Percentiles rank a stretch among this genome's conserved stretches.
phyloP scores from a whole-genome alignment of 2,329 filamentous ascomycete species.

The Colletotrichum acutatum region DNA sequence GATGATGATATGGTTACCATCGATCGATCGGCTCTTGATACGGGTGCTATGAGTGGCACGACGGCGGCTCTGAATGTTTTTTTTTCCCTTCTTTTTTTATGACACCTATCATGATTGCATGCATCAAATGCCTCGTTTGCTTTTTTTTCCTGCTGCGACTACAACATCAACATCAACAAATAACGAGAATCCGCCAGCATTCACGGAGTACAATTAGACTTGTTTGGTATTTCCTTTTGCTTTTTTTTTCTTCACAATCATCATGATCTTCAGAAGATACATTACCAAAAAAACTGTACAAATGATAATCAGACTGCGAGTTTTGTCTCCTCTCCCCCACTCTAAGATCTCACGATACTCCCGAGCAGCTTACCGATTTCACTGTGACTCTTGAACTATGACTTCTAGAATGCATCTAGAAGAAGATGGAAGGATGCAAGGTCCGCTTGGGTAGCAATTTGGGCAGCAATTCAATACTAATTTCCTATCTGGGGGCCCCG shows the following conservation, averaged over 20 bases:
- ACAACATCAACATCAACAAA: conserved; percentile 24
- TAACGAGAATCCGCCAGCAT: conserved; percentile 34
- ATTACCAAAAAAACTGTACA: conserved; percentile 11
- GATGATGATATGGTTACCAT: background rate
- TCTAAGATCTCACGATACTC: background rate
- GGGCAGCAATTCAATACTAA: conserved; percentile 27
- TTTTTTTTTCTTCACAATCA: background rate
- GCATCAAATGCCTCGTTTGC: conserved; percentile 7
- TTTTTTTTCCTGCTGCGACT: conserved; percentile 8
- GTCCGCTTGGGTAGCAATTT: conserved; percentile 24
- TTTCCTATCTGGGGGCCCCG: background rate
- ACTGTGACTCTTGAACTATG: background rate
- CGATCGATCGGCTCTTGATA: background rate
- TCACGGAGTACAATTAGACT: conserved; percentile 34
- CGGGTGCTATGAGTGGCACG: background rate
- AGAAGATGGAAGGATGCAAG: background rate
- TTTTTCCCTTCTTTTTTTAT: background rate
- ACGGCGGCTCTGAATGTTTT: background rate
- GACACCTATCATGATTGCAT: conserved; percentile 27
- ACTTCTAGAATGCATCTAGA: background rate
- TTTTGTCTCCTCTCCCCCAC: conserved; percentile 7
- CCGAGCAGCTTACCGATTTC: background rate
- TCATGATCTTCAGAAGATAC: background rate
- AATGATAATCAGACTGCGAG: conserved; percentile 7
- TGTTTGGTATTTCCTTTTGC: conserved; percentile 6